Percentiles rank a stretch among this genome's conserved stretches.
These are phyloP conservation scores for Eucalyptus curtisii DNA, from an alignment of 345 rosid species.

Conservation along the genomic window DNA sequence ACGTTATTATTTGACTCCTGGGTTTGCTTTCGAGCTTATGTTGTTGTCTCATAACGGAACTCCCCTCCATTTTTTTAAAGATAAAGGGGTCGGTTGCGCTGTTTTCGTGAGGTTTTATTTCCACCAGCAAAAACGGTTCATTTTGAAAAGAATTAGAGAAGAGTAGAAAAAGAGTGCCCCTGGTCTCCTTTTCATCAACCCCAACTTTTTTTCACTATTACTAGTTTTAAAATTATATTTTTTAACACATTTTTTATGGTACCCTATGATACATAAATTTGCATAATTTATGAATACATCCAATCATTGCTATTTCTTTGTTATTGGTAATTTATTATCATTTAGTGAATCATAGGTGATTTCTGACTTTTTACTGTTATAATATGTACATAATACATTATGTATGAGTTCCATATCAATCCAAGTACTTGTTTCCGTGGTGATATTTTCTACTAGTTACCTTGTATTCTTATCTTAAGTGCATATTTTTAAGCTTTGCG, in stretches of 20 bases:
- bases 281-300: neutral
- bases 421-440: no score
- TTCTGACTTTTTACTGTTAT: neutral
- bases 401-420: neutral
- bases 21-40: neutral
- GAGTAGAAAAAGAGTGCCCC: no score
- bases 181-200: neutral
- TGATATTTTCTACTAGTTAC: no score
- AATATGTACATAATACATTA: neutral
- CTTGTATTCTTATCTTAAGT: no score
- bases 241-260: neutral
- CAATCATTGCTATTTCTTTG: neutral
- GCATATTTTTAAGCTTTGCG: no score
- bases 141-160: no score
- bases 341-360: neutral
- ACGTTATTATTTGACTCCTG: neutral
- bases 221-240: neutral
- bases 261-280: neutral
- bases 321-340: no score
- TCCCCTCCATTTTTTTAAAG: neutral
- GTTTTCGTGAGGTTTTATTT: neutral
- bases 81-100: neutral
- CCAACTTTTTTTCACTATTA: neutral
- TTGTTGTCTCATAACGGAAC: neutral
- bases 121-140: neutral